phyloP scores from a whole-genome alignment of 495 filamentous ascomycete genomes.

The Hypomontagnella monticulosa region DNA sequence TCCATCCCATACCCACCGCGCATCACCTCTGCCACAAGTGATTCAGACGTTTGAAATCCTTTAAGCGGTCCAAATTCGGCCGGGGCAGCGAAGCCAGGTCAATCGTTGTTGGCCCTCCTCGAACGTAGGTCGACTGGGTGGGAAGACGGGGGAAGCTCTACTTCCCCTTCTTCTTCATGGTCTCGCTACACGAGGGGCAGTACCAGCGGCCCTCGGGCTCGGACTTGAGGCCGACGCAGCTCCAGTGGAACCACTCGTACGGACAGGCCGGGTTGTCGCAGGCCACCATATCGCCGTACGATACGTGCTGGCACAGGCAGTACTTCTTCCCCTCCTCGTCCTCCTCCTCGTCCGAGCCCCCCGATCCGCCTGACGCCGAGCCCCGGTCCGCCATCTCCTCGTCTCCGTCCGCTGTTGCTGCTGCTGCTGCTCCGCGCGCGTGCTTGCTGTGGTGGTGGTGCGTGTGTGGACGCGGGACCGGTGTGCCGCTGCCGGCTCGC shows the following conservation, averaged over 20 bases:
- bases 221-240: slow-evolving; percentile 86
- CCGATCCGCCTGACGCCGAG: slow-evolving; percentile 61
- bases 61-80: no score
- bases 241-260: slow-evolving; percentile 99
- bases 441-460: slow-evolving; percentile 51
- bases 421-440: no score
- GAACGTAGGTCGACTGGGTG: background rate
- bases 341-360: slow-evolving; percentile 78
- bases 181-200: slow-evolving; percentile 81
- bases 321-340: slow-evolving; percentile 90
- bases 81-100: no score
- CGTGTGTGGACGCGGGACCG: slow-evolving; percentile 56
- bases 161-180: slow-evolving; percentile 59
- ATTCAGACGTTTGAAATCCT: no score
- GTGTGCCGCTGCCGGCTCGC: slow-evolving; percentile 57
- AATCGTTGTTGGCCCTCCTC: no score
- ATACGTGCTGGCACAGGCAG: slow-evolving; percentile 91
- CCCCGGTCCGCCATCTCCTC: slow-evolving; percentile 46
- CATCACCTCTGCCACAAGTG: no score
- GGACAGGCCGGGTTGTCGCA: slow-evolving; percentile 94
- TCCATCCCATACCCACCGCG: no score
- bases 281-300: slow-evolving; percentile 97
- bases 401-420: slow-evolving; percentile 51
- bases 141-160: slow-evolving; percentile 2
- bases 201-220: slow-evolving; percentile 95